These are phyloP conservation scores for Fragosphaeria purpurea DNA, from an alignment of 2,329 filamentous ascomycete species.

Conservation along the genomic window DNA sequence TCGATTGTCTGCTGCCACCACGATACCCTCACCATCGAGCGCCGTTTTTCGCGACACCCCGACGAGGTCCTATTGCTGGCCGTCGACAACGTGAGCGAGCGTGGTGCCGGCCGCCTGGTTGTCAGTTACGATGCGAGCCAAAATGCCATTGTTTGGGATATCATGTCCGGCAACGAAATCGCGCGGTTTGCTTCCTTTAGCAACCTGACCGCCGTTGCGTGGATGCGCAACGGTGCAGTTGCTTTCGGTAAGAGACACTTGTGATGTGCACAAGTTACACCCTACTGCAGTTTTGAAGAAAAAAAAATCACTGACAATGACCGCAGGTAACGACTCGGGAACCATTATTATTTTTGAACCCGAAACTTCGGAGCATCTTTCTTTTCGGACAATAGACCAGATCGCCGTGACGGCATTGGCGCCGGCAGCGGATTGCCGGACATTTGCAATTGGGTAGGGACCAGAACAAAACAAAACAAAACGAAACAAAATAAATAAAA, in stretches of 20 bases:
- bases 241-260: conserved; percentile 65
- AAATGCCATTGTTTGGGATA: conserved; percentile 93
- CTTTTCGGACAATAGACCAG: conserved; percentile 77
- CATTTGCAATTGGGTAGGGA: conserved; percentile 83
- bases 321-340: conserved; percentile 75
- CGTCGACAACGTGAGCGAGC: conserved; percentile 84
- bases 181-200: conserved; percentile 90
- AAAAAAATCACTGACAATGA: not conserved
- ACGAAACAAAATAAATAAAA: not conserved
- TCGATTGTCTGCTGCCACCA: conserved; percentile 82
- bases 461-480: not conserved
- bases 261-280: too few relatives aligned
- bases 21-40: conserved; percentile 81
- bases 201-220: conserved; percentile 70
- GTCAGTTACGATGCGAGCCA: conserved; percentile 88
- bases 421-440: conserved; percentile 79
- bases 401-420: conserved; percentile 92
- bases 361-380: conserved; percentile 83
- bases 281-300: too few relatives aligned
- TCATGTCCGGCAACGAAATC: conserved; percentile 82
- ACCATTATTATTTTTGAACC: conserved; percentile 94
- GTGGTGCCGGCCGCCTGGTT: conserved; percentile 72
- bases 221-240: conserved; percentile 96
- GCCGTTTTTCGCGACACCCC: conserved; percentile 72
- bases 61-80: conserved; percentile 76